A percentile compares a stretch with the other conserved stretches of the same genome.
Conservation (phyloP, 2,329 filamentous ascomycete species). For the Neofusicoccum parvum region DNA sequence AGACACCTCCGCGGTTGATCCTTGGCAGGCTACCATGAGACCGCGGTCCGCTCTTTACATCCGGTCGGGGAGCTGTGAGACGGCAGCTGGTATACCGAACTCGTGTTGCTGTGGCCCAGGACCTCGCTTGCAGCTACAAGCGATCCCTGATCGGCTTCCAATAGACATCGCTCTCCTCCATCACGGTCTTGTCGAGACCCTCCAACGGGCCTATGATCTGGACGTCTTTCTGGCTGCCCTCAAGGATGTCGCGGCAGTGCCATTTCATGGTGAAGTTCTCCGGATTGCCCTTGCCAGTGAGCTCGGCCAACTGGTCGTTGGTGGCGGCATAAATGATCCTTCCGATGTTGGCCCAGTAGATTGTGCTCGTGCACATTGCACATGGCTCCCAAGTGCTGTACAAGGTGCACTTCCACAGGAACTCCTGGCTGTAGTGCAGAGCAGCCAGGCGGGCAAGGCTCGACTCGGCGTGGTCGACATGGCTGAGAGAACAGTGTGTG, state of each 20-base stretch:
- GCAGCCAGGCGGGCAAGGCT: slow-evolving; percentile 54
- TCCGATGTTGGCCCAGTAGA: slow-evolving; percentile 58
- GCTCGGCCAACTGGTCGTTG: slow-evolving; percentile 48
- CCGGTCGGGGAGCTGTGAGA: too few relatives aligned
- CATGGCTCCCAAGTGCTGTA: slow-evolving; percentile 60
- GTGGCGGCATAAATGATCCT: slow-evolving; percentile 54
- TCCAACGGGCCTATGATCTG: slow-evolving; percentile 53
- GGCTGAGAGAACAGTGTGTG: slow-evolving; percentile 54
- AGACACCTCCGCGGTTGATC: background rate
- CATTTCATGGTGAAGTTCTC: slow-evolving; percentile 58
- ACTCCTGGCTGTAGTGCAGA: slow-evolving; percentile 51
- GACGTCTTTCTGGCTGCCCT: slow-evolving; percentile 51
- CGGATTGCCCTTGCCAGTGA: slow-evolving; percentile 52
- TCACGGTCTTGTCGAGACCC: slow-evolving; percentile 48
- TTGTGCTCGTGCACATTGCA: slow-evolving; percentile 54
- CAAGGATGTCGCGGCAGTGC: slow-evolving; percentile 52
- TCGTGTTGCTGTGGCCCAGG: background rate
- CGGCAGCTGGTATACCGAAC: too few relatives aligned
- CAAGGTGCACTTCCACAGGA: slow-evolving; percentile 53
- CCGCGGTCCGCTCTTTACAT: too few relatives aligned
- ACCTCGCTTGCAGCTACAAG: background rate
- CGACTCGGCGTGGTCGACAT: slow-evolving; percentile 57
- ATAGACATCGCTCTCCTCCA: slow-evolving; percentile 50
- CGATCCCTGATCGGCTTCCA: slow-evolving; percentile 37
- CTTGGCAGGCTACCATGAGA: too few relatives aligned